These are phyloP conservation scores for Penicillium olsonii DNA, from an alignment of 2,329 filamentous ascomycete genomes.

Conservation along the genomic window DNA sequence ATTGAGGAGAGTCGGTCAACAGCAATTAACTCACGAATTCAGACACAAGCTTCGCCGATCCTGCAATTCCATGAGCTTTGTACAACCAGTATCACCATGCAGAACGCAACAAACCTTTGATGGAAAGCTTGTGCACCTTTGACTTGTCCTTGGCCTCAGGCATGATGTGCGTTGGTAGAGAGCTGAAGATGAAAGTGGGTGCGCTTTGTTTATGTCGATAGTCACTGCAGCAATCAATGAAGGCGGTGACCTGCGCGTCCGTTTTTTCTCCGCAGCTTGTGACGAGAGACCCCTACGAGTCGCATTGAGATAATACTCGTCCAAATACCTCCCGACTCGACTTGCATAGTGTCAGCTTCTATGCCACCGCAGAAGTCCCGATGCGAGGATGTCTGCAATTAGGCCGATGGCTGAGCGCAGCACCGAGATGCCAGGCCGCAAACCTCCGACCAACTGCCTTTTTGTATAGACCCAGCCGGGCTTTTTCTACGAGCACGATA, in stretches of 20 bases:
- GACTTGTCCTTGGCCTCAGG: conserved; percentile 65
- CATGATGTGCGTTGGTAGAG: conserved; percentile 31
- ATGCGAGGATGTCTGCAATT: conserved; percentile 52
- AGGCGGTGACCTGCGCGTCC: conserved; percentile 22
- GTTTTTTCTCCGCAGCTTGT: conserved; percentile 37
- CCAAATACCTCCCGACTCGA: conserved; percentile 4
- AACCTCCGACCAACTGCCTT: conserved; percentile 30
- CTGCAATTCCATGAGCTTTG: conserved; percentile 44
- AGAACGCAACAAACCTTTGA: conserved; percentile 36
- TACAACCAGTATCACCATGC: background rate
- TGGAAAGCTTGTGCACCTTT: conserved; percentile 90
- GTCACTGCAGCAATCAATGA: conserved; percentile 38
- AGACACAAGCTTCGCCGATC: conserved; percentile 81
- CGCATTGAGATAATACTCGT: conserved; percentile 2
- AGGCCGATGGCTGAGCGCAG: conserved; percentile 49
- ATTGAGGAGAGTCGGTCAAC: conserved; percentile 8
- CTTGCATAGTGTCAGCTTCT: conserved; percentile 16
- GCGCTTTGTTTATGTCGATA: conserved; percentile 40
- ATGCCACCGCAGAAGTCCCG: conserved; percentile 40
- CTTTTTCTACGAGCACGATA: conserved; percentile 34
- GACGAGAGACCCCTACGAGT: background rate
- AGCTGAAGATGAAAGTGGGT: conserved; percentile 1
- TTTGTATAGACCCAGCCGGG: conserved; percentile 25
- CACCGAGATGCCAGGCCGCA: conserved; percentile 34
- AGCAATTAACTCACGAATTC: conserved; percentile 73